phyloP scores from a whole-genome alignment of 345 rosid genomes.

The Cardamine occulta region DNA sequence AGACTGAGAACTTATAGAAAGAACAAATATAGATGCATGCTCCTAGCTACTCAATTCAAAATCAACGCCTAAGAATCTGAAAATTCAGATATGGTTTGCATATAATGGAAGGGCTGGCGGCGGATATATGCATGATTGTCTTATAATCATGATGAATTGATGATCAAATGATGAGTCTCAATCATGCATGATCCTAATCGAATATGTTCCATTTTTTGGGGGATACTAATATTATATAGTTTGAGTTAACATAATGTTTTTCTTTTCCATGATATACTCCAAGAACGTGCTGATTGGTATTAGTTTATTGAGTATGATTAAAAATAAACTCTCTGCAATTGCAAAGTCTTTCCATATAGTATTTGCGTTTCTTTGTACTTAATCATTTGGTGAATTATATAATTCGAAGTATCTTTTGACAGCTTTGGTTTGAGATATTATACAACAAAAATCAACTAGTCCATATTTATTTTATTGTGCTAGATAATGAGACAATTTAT shows the following conservation, averaged over 20 bases:
- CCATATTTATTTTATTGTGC: constrained; percentile 38
- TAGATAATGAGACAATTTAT: constrained; percentile 37
- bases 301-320: constrained; percentile 39
- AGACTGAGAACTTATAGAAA: neutral
- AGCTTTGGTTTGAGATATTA: constrained; percentile 41
- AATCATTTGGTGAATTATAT: constrained; percentile 36
- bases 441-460: constrained; percentile 31
- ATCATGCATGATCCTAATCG: constrained; percentile 46
- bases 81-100: constrained; percentile 28
- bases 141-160: constrained; percentile 33
- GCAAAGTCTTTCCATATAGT: constrained; percentile 39
- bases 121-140: constrained; percentile 41
- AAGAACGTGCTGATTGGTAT: constrained; percentile 34
- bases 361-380: constrained; percentile 22
- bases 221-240: constrained; percentile 26
- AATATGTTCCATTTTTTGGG: constrained; percentile 43
- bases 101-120: constrained; percentile 43
- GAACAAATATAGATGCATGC: constrained; percentile 12
- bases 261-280: constrained; percentile 42
- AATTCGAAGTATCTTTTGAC: constrained; percentile 43
- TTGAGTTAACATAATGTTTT: constrained; percentile 26
- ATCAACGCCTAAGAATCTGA: constrained; percentile 24
- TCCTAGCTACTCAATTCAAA: constrained; percentile 24
- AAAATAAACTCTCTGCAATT: constrained; percentile 29
- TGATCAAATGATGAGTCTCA: constrained; percentile 43